These are phyloP conservation scores for Malus hybrid DNA, from an alignment of 331 rosid species.

Conservation along the genomic window DNA sequence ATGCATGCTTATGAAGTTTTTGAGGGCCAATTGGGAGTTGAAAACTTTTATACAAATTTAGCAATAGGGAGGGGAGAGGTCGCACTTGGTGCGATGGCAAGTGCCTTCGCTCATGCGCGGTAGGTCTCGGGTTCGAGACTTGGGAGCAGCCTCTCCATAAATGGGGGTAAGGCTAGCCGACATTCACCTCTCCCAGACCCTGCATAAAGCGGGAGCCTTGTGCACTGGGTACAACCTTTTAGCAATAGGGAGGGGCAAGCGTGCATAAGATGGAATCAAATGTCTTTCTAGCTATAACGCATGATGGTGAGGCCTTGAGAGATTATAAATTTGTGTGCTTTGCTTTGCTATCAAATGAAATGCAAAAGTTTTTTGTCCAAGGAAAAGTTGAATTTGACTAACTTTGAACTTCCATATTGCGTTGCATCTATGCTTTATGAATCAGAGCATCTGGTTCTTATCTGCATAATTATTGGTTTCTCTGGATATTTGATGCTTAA, in stretches of 20 bases:
- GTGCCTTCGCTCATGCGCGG: too few relatives aligned
- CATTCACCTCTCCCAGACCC: too few relatives aligned
- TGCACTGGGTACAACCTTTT: background rate
- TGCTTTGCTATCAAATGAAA: slow-evolving; percentile 2
- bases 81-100: too few relatives aligned
- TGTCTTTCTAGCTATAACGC: slow-evolving; percentile 9
- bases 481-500: slow-evolving; percentile 39
- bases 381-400: slow-evolving; percentile 28
- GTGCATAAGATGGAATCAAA: background rate
- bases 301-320: background rate
- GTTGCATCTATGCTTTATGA: slow-evolving; percentile 32
- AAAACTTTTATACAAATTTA: slow-evolving; percentile 15
- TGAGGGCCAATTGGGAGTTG: slow-evolving; percentile 10
- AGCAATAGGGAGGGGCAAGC: background rate
- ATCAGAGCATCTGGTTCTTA: slow-evolving; percentile 51
- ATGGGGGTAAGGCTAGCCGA: too few relatives aligned
- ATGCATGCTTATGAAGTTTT: too few relatives aligned
- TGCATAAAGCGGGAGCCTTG: too few relatives aligned
- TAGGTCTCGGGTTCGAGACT: too few relatives aligned
- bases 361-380: slow-evolving; percentile 8
- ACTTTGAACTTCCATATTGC: slow-evolving; percentile 17
- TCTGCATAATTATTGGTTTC: slow-evolving; percentile 39
- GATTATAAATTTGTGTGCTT: background rate
- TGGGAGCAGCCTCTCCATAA: too few relatives aligned
- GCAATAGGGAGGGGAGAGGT: background rate